phyloP scores from a whole-genome alignment of 2,329 filamentous ascomycete species.

The Graphium sp. region DNA sequence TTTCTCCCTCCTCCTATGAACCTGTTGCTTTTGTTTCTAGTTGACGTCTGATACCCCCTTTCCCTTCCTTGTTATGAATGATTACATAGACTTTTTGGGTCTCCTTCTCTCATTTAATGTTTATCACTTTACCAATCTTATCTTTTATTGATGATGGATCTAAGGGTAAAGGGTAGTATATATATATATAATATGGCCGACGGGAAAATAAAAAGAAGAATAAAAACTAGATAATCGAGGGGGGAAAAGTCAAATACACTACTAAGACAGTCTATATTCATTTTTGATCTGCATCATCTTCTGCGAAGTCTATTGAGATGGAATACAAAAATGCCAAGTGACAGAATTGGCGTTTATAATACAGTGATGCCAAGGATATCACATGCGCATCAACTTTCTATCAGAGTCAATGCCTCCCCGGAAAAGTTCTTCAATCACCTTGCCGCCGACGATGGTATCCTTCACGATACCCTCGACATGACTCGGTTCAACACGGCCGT shows the following conservation, averaged over 20 bases:
- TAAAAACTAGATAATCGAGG: too few relatives aligned
- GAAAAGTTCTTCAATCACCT: slow-evolving; percentile 54
- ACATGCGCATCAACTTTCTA: slow-evolving; percentile 22
- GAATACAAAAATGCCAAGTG: neutral
- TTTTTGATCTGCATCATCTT: neutral
- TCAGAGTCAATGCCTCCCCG: slow-evolving; percentile 47
- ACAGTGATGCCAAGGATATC: neutral
- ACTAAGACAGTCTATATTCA: too few relatives aligned
- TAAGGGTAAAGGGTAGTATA: too few relatives aligned
- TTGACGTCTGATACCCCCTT: neutral
- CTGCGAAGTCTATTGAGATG: neutral
- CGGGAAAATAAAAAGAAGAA: too few relatives aligned
- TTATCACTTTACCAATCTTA: too few relatives aligned
- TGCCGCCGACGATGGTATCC: slow-evolving; percentile 52
- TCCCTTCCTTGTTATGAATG: neutral
- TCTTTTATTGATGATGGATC: too few relatives aligned
- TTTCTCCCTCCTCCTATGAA: neutral
- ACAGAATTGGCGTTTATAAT: neutral
- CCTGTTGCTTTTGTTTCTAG: neutral
- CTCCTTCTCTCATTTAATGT: too few relatives aligned
- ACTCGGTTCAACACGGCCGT: slow-evolving; percentile 58
- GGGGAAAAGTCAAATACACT: too few relatives aligned
- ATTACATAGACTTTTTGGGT: slow-evolving; percentile 1
- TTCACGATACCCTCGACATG: slow-evolving; percentile 61
- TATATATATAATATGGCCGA: too few relatives aligned